These are phyloP conservation scores for Nakaseomyces kungkrabaensis DNA, from an alignment of 1,139 yeast genomes.

Conservation along the genomic window DNA sequence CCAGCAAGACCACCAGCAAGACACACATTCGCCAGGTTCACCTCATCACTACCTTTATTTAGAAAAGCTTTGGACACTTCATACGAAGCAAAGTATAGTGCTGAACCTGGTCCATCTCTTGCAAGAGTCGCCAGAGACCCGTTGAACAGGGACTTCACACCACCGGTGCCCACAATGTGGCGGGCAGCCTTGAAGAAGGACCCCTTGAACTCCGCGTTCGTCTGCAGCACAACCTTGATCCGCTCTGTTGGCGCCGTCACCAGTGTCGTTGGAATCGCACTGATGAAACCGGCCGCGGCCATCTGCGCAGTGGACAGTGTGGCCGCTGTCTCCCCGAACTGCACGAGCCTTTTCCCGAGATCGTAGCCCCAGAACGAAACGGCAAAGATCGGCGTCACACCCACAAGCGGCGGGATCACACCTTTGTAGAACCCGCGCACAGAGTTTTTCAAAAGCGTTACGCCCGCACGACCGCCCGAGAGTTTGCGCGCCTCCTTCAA, in stretches of 20 bases:
- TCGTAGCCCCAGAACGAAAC: conserved; percentile 98
- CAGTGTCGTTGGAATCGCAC: conserved; percentile 89
- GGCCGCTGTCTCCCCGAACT: conserved; percentile 15
- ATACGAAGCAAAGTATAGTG: conserved; percentile 89
- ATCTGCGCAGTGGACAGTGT: conserved; percentile 55
- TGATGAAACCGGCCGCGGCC: conserved; percentile 89
- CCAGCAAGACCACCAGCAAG: conserved; percentile 95
- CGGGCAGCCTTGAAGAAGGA: conserved; percentile 39
- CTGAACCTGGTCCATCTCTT: conserved; percentile 98
- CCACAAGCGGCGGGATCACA: conserved; percentile 79
- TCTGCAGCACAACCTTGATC: conserved; percentile 86
- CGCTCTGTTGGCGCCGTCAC: conserved; percentile 97
- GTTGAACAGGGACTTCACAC: conserved; percentile 73
- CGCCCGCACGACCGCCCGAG: conserved; percentile 11
- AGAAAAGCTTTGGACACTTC: conserved; percentile 63
- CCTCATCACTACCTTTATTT: conserved; percentile 33
- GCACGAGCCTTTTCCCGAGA: conserved; percentile 71
- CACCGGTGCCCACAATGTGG: conserved; percentile 65
- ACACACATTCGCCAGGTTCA: conserved; percentile 67
- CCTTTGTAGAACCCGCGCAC: conserved; percentile 53
- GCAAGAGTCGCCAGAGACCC: conserved; percentile 90
- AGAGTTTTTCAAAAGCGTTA: conserved; percentile 17
- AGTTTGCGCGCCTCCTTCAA: conserved; percentile 52
- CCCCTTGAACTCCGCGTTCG: conserved; percentile 45
- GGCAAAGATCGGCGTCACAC: conserved; percentile 98